These are phyloP conservation scores for Pleomassaria siparia DNA, from an alignment of 2,329 filamentous ascomycete species.

Conservation along the genomic window DNA sequence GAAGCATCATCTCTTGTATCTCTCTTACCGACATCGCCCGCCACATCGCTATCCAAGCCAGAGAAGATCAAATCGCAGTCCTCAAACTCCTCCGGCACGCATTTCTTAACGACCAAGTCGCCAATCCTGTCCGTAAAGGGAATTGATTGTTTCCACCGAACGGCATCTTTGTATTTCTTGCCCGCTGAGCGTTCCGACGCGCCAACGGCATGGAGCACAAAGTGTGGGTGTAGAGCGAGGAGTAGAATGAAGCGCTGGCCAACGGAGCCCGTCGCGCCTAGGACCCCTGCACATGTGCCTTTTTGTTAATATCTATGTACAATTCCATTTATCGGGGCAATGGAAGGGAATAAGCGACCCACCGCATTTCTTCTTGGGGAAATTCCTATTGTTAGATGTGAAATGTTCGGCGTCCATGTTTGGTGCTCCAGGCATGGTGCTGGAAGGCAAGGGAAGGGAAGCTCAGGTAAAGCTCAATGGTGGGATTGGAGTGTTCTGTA, in stretches of 20 bases:
- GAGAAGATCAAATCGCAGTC: constrained; percentile 95
- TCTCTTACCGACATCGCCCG: constrained; percentile 78
- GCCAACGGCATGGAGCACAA: constrained; percentile 84
- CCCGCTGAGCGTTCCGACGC: constrained; percentile 87
- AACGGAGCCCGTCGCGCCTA: constrained; percentile 91
- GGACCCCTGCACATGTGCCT: constrained; percentile 55
- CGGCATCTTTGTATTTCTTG: constrained; percentile 93
- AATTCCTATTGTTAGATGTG: constrained; percentile 41
- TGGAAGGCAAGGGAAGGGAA: no score
- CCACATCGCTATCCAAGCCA: constrained; percentile 88
- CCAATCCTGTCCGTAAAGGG: constrained; percentile 77
- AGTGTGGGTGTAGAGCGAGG: constrained; percentile 82
- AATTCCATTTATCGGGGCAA: no score
- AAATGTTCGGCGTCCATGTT: constrained; percentile 50
- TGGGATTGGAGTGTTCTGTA: no score
- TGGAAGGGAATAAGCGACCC: constrained; percentile 43
- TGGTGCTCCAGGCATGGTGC: constrained; percentile 17
- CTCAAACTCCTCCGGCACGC: constrained; percentile 76
- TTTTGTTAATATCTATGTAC: constrained; percentile 14
- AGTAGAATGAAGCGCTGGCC: constrained; percentile 95
- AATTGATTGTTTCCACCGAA: constrained; percentile 88
- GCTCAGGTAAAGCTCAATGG: no score
- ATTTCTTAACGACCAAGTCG: constrained; percentile 82
- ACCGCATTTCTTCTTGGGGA: constrained; percentile 58
- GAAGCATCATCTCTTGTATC: no score